phyloP scores from a whole-genome alignment of 2,329 filamentous ascomycete species.

The Aspergillus uvarum region DNA sequence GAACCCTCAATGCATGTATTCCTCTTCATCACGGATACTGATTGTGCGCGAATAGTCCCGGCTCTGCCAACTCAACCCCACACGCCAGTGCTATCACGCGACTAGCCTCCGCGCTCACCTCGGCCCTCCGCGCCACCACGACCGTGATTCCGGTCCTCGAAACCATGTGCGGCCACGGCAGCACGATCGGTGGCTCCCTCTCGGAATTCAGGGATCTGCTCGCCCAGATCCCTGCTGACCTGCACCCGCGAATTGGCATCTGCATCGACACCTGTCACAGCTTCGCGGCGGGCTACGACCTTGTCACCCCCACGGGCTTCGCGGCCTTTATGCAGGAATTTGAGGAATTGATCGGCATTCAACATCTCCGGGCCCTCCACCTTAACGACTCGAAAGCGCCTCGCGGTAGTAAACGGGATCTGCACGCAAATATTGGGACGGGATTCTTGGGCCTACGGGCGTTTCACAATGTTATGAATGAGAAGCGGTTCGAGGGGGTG shows the following conservation, averaged over 20 bases:
- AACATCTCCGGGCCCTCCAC: conserved; percentile 83
- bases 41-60: conserved; percentile 55
- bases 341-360: conserved; percentile 70
- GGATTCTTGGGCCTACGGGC: conserved; percentile 87
- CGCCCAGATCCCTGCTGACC: conserved; percentile 63
- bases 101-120: conserved; percentile 79
- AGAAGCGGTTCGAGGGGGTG: conserved; percentile 69
- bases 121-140: conserved; percentile 72
- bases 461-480: conserved; percentile 90
- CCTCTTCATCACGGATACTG: not conserved
- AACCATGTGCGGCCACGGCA: conserved; percentile 91
- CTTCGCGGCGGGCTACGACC: conserved; percentile 90
- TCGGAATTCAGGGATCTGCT: conserved; percentile 87
- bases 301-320: conserved; percentile 74
- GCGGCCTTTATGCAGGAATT: conserved; percentile 72
- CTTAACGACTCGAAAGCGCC: conserved; percentile 96
- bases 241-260: conserved; percentile 83
- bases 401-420: conserved; percentile 73
- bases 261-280: conserved; percentile 97
- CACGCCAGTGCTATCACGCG: conserved; percentile 70
- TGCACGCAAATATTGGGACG: conserved; percentile 95
- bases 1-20: not conserved
- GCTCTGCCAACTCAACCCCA: conserved; percentile 69
- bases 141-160: conserved; percentile 82
- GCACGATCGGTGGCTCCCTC: conserved; percentile 81